Evolutionary conservation across 164 flowering plant genomes (phyloP).

Genomic region (Vitis vinifera): ASM3070453v1 NC_081814.1:7644001-7644500

Average conservation of each 20-base stretch:
- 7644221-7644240: slow-evolving; percentile 66
- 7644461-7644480: too few species aligned
- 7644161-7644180: slow-evolving; percentile 85
- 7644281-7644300: too few species aligned
- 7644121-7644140: slow-evolving; percentile 88
- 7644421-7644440: too few species aligned
- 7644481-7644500: too few species aligned
- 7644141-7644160: slow-evolving; percentile 84
- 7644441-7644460: too few species aligned
- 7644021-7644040: slow-evolving; percentile 98
- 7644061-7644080: slow-evolving; percentile 92
- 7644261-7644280: too few species aligned
- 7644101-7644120: slow-evolving; percentile 82
- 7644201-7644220: slow-evolving; percentile 92
- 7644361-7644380: too few species aligned
- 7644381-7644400: too few species aligned
- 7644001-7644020: slow-evolving; percentile 92
- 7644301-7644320: too few species aligned
- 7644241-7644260: neutral
- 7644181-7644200: slow-evolving; percentile 88
- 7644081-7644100: slow-evolving; percentile 59
- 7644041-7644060: slow-evolving; percentile 84
- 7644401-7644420: too few species aligned
- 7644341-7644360: too few species aligned
- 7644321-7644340: too few species aligned